phyloP scores from a whole-genome alignment of 2,329 filamentous ascomycete species.

The Neonectria sp. region DNA sequence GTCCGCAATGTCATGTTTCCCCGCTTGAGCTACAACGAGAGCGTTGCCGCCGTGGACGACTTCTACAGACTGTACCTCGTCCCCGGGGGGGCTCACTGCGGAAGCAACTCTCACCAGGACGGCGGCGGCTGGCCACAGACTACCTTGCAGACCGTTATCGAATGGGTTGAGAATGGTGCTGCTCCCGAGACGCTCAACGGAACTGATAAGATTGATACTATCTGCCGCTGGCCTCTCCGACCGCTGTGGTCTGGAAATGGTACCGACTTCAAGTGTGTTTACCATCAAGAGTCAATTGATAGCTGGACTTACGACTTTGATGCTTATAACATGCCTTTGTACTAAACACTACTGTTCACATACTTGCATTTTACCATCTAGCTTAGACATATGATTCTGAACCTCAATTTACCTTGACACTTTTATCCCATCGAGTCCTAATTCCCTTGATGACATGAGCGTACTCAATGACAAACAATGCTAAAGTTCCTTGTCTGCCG shows the following conservation, averaged over 20 bases:
- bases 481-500: too few species aligned
- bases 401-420: too few species aligned
- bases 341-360: not conserved
- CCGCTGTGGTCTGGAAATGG: conserved; percentile 52
- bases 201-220: conserved; percentile 54
- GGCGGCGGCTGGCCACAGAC: conserved; percentile 59
- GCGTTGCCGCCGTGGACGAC: conserved; percentile 59
- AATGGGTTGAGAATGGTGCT: conserved; percentile 67
- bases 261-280: conserved; percentile 17
- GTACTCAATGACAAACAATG: too few species aligned
- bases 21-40: conserved; percentile 54
- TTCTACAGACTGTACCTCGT: conserved; percentile 61
- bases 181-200: conserved; percentile 61
- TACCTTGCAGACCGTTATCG: conserved; percentile 62
- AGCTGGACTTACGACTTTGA: conserved; percentile 38
- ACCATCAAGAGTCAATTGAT: conserved; percentile 23
- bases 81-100: conserved; percentile 68
- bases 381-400: too few species aligned
- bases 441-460: too few species aligned
- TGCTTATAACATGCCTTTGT: conserved; percentile 29
- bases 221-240: conserved; percentile 61
- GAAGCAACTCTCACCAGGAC: conserved; percentile 57
- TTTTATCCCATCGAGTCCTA: too few species aligned
- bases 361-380: too few species aligned
- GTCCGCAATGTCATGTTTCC: conserved; percentile 66